Percentiles rank a stretch among this genome's conserved stretches.
Evolutionary conservation across 73 alveolate genomes (phyloP).

Genomic region (Paramecium pentaurelia): DNA sequence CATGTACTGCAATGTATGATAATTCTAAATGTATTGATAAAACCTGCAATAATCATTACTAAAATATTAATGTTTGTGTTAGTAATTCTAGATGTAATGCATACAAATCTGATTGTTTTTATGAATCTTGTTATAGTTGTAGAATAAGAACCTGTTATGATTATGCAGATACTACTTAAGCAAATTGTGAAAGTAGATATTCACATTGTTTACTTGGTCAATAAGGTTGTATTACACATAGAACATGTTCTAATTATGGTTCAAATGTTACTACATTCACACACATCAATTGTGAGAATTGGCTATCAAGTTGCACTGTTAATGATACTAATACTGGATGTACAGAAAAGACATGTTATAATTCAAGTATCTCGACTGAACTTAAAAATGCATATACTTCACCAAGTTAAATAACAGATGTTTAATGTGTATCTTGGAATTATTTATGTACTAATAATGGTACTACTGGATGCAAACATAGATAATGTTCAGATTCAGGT

Average conservation of each 20-base stretch:
- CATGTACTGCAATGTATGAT: not conserved
- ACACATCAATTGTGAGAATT: not conserved
- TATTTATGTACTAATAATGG: not conserved
- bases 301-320: constrained; percentile 26
- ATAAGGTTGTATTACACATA: not conserved
- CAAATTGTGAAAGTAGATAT: not conserved
- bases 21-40: not conserved
- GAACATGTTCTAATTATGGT: constrained; percentile 31
- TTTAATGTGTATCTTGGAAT: not conserved
- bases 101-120: not conserved
- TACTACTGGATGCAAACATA: not conserved
- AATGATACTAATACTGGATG: constrained; percentile 9
- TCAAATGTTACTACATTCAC: not conserved
- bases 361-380: not conserved
- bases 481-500: not conserved
- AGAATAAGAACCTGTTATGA: not conserved
- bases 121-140: not conserved
- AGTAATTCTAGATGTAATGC: not conserved
- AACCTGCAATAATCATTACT: not conserved
- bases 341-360: not conserved
- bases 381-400: not conserved
- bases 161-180: not conserved
- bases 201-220: not conserved
- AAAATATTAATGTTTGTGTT: not conserved
- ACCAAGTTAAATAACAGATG: not conserved